phyloP scores from a whole-genome alignment of 257 asterid genomes.

The Lantana camara region DNA sequence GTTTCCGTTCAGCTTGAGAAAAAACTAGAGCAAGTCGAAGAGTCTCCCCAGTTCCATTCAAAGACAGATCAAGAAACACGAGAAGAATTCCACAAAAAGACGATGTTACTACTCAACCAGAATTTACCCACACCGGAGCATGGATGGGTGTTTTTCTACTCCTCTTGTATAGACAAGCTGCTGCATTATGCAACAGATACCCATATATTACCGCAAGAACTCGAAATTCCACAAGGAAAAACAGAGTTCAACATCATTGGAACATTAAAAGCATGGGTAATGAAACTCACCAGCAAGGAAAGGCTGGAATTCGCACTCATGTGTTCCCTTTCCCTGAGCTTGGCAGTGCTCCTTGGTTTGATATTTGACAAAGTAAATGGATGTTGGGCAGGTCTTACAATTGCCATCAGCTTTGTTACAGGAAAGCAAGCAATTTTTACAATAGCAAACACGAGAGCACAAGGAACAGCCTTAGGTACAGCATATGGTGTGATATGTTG shows the following conservation, averaged over 20 bases:
- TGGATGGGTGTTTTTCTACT: slow-evolving; percentile 48
- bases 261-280: slow-evolving; percentile 27
- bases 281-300: slow-evolving; percentile 22
- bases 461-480: slow-evolving; percentile 81
- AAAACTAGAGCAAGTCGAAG: slow-evolving; percentile 40
- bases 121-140: slow-evolving; percentile 18
- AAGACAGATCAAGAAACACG: slow-evolving; percentile 32
- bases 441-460: slow-evolving; percentile 66
- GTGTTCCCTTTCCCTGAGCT: slow-evolving; percentile 61
- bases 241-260: neutral
- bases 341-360: slow-evolving; percentile 62
- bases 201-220: neutral
- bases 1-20: slow-evolving; percentile 33
- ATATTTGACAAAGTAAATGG: slow-evolving; percentile 50
- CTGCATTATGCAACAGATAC: slow-evolving; percentile 19
- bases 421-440: slow-evolving; percentile 67
- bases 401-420: slow-evolving; percentile 63
- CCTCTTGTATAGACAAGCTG: slow-evolving; percentile 52
- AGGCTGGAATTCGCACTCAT: slow-evolving; percentile 51
- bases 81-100: slow-evolving; percentile 19
- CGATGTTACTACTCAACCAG: slow-evolving; percentile 21
- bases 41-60: slow-evolving; percentile 34
- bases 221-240: no score
- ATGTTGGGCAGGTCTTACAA: slow-evolving; percentile 78
- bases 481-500: slow-evolving; percentile 68